A percentile compares a stretch with the other conserved stretches of the same genome.
Conservation (phyloP, 1,284 basidiomycete species). For the Moesziomyces sp. region DNA sequence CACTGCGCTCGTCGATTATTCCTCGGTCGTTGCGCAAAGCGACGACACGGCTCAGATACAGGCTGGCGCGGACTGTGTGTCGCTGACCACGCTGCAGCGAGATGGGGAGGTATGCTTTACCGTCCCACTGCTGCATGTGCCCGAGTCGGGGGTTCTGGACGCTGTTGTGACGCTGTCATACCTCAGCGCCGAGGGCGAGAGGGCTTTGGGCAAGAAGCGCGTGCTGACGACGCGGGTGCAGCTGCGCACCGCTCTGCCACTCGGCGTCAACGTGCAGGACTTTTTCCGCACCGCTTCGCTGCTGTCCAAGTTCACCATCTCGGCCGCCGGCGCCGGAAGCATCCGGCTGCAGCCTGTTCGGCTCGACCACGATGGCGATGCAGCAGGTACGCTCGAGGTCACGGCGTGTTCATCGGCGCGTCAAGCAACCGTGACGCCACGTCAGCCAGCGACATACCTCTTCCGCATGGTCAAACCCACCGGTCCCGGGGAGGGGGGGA, state of each 20-base stretch:
- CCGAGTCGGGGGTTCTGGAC: constrained; percentile 31
- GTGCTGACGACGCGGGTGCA: constrained; percentile 14
- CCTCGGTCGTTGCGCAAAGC: not conserved
- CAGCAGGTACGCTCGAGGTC: constrained; percentile 13
- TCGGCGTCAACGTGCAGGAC: constrained; percentile 67
- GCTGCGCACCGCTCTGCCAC: constrained; percentile 50
- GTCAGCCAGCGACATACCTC: constrained; percentile 56
- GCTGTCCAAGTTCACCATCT: constrained; percentile 60
- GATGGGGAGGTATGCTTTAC: constrained; percentile 7
- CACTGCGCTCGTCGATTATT: constrained; percentile 7
- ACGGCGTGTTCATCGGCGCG: constrained; percentile 1
- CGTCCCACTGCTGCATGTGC: constrained; percentile 31
- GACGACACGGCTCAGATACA: not conserved
- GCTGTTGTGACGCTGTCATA: constrained; percentile 35
- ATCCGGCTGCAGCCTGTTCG: constrained; percentile 36
- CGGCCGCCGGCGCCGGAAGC: constrained; percentile 34
- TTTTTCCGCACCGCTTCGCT: constrained; percentile 57
- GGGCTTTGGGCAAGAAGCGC: constrained; percentile 21
- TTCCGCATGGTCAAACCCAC: constrained; percentile 32
- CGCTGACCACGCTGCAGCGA: constrained; percentile 6
- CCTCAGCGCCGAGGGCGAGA: not conserved
- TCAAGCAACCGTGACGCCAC: constrained; percentile 45
- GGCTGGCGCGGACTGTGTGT: not conserved
- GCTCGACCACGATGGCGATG: constrained; percentile 25
- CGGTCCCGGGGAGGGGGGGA: not conserved